phyloP scores from a whole-genome alignment of 305 asterid genomes.

The Plantago lanceolata region DNA sequence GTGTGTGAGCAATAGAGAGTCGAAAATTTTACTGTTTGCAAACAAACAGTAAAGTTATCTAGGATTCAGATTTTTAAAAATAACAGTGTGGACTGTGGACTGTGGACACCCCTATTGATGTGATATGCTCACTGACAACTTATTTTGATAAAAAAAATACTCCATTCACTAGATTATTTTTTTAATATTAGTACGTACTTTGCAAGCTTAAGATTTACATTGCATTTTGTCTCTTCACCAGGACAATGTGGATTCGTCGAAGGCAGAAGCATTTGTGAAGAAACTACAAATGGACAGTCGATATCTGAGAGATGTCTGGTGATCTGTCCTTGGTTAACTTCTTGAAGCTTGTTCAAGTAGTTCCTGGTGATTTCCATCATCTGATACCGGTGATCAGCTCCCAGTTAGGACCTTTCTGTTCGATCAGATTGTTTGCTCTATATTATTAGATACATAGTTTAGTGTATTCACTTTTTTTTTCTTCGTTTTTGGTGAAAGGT shows the following conservation, averaged over 20 bases:
- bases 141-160: neutral
- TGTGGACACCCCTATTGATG: too few species aligned
- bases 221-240: slow-evolving; percentile 22
- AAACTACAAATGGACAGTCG: slow-evolving; percentile 73
- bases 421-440: neutral
- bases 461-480: slow-evolving; percentile 1
- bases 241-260: slow-evolving; percentile 53
- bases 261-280: slow-evolving; percentile 70
- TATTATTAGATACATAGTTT: neutral
- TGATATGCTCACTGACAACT: too few species aligned
- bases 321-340: slow-evolving; percentile 15
- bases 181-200: neutral
- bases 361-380: neutral
- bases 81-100: too few species aligned
- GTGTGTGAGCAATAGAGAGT: neutral
- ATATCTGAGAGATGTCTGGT: slow-evolving; percentile 81
- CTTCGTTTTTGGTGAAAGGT: neutral
- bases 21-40: neutral
- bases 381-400: slow-evolving; percentile 9
- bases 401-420: slow-evolving; percentile 18
- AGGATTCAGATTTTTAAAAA: too few species aligned
- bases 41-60: too few species aligned
- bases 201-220: neutral
- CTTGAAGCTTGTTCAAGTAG: slow-evolving; percentile 11
- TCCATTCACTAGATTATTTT: too few species aligned